These are phyloP conservation scores for Ascochyta fabae DNA, from an alignment of 2,329 filamentous ascomycete species.

Conservation along the genomic window DNA sequence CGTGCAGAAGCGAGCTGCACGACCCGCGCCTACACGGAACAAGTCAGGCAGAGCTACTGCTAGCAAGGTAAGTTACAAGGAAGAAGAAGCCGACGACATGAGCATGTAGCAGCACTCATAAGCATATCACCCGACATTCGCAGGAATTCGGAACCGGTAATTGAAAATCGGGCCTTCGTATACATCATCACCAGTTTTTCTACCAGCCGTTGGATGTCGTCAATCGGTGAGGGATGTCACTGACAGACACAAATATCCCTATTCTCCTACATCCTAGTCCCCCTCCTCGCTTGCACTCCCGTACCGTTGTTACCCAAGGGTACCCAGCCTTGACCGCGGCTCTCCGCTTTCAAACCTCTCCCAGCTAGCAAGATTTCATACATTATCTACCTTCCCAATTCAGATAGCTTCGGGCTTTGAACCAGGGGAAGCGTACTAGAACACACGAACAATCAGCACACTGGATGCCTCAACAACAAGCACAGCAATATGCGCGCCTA, in stretches of 20 bases:
- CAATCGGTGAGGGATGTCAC: conserved; percentile 8
- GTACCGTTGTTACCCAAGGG: conserved; percentile 16
- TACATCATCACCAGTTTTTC: conserved; percentile 1
- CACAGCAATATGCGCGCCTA: conserved; percentile 9
- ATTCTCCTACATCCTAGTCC: conserved; percentile 15
- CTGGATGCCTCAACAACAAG: conserved; percentile 12
- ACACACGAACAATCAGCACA: conserved; percentile 1
- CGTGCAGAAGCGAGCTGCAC: conserved; percentile 33
- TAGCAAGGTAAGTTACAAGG: conserved; percentile 44
- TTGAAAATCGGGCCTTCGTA: conserved; percentile 9
- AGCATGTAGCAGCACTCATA: conserved; percentile 16
- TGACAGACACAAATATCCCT: conserved; percentile 13
- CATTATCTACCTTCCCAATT: conserved; percentile 12
- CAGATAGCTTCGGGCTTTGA: conserved; percentile 13
- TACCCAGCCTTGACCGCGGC: conserved; percentile 17
- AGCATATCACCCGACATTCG: conserved; percentile 3
- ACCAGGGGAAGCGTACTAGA: neutral
- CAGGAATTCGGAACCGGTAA: conserved; percentile 4
- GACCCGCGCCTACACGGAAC: conserved; percentile 32
- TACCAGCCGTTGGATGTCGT: conserved; percentile 2
- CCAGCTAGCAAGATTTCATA: conserved; percentile 6
- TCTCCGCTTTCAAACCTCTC: conserved; percentile 11
- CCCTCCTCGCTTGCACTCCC: conserved; percentile 11
- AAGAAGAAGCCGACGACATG: conserved; percentile 43
- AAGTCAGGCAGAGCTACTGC: conserved; percentile 36